Evolutionary conservation across 805 yeast genomes (phyloP).

Genomic region (Kockiozyma suomiensis): DNA sequence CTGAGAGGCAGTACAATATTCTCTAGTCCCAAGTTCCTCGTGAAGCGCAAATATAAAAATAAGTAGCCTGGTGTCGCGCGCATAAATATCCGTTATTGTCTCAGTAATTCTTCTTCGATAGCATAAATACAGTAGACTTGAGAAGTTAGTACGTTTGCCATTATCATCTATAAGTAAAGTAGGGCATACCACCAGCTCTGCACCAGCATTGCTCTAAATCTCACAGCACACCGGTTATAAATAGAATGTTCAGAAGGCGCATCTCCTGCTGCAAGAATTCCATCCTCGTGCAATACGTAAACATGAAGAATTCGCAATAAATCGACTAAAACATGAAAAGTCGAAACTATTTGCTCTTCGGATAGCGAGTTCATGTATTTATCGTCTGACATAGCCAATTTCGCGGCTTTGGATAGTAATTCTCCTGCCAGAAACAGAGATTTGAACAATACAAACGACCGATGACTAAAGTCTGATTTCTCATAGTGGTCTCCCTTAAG

Average conservation of each 20-base stretch:
- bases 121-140: constrained; percentile 43
- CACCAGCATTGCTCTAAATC: constrained; percentile 41
- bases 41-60: constrained; percentile 66
- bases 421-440: constrained; percentile 16
- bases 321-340: constrained; percentile 34
- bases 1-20: constrained; percentile 65
- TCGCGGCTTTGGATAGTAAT: constrained; percentile 11
- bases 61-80: constrained; percentile 36
- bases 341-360: background rate
- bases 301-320: constrained; percentile 43
- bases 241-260: constrained; percentile 39
- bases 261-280: constrained; percentile 37
- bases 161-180: background rate
- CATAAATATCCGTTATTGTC: constrained; percentile 30
- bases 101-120: constrained; percentile 34
- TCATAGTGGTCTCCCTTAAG: constrained; percentile 3
- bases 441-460: constrained; percentile 14
- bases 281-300: constrained; percentile 44
- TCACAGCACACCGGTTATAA: constrained; percentile 40
- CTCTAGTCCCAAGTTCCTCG: constrained; percentile 67
- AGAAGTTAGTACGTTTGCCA: background rate
- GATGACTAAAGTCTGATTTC: constrained; percentile 2
- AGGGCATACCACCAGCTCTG: constrained; percentile 42
- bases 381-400: constrained; percentile 6
- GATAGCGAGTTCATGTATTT: background rate